Evolutionary conservation across 345 rosid species (phyloP), one percentile per base, ranked within the genome.

Genomic region (Eucalyptus sideroxylon): DNA sequence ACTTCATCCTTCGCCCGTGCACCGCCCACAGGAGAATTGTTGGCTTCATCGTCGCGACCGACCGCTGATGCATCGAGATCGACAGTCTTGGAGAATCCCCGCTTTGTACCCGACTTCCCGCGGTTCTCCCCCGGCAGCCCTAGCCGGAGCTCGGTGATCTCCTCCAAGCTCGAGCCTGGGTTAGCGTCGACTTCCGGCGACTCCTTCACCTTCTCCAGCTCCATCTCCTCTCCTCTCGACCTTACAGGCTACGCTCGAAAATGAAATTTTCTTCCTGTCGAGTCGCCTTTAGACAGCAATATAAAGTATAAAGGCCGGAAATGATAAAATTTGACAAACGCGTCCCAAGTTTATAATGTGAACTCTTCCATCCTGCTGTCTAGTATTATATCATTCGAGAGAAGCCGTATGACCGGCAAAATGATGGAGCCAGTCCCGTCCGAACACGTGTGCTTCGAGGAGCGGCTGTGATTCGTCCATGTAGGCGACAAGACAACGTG

Each of bases 61-160:
- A 24, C 89, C 6, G 37, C 31, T 45, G 62, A 4, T 17, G 37
- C 65, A 12, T 59, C 49, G 44, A 55, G 44, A 55, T 56, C 87
- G 31, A 88, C 65, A 7, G 89, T 88, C 53, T 55, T 53, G 11
- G 72, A 56, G 88, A 93, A 93, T 40, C 90, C 93, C 88, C 97
- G 96, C 88, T 96, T 96, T 50, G 31, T 67, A 9, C 94, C 93
- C 34, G 88, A 47, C 89, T 91, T 95, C n/a, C 83, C 86, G 31
- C 88, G 86, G 67, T 67, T 90, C 80, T 88, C 92, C 3, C 98
- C 97, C 3, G 98, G 98, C 65, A 94, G 69, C 31, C 96, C 95
- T 31, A 96, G 92, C 40, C 95, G 93, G 87, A 96, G 90, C 90
- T 93, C 96, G 11, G 95, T 77, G 85, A 77, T 95, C 56, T 92